Evolutionary conservation across 2,329 filamentous ascomycete genomes (phyloP), one percentile per base, ranked within the genome.

Genomic region (Penicillium sp.): DNA sequence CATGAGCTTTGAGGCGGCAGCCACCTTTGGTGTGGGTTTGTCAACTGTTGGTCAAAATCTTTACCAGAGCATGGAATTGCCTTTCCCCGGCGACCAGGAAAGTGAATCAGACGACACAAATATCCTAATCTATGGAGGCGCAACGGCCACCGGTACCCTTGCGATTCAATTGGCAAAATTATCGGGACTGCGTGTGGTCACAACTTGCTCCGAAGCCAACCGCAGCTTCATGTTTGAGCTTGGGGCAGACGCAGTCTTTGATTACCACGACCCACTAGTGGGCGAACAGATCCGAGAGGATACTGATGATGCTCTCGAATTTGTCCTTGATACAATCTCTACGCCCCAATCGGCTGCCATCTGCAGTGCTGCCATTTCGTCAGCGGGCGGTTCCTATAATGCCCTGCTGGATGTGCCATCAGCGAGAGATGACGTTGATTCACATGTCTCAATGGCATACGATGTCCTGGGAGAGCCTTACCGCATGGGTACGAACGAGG

Each of bases 21-120:
- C 80, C 1, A 84, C 82, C 0, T 66, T 85, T 4, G 79, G 81
- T 1, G 75, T 82, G 0, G 82, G 80, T 2, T 68, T 85, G 49
- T 74, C 73, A 2, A 84, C 82, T 9, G 78, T 82, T 9, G 81
- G 77, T 1, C 82, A 84, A 52, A 71, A 69, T 19, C 61, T 77
- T 9, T 77, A 73, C 58, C 69, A 74, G 49, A 60, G 40, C 35
- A 51, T 71, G 53, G 61, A 63, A 13, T 61, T 77, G 13, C 64
- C 65, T 10, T 56, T 71, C 31, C 71, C 73, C 0, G 56, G 53
- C 3, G 49, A 60, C 0, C 21, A 33, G 10, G 35, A 13, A 2
- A 33, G 35, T 5, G 58, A 57, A 2, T 33, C 42, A 2, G 43
- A 50, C 1, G 56, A 55, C 17, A 57, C 48, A n/a, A 57, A 25